Evolutionary conservation across 176 grass and related monocot genomes (phyloP), one percentile per base, ranked within the genome.

Genomic region (Olyra latifolia): DNA sequence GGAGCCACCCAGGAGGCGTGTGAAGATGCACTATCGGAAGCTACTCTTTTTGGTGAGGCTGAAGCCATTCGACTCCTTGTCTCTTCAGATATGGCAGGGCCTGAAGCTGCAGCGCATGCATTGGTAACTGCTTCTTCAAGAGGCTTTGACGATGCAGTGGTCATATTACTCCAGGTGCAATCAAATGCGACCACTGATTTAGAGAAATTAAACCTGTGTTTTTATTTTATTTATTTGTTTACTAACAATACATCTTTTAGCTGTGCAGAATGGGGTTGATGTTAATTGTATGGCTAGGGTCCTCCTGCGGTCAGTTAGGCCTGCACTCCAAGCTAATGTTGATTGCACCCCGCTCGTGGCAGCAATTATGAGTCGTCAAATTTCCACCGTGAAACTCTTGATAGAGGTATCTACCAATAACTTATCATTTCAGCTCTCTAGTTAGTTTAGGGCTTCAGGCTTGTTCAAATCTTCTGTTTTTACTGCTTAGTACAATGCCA

Each of bases 311-410:
- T 92, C 90, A 14, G 42, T 86, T 79, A 89, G 86, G 84, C 90
- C 90, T 29, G 54, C 32, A n/a, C 82, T 92, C 29, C 79, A 92
- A 86, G 86, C 78, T 65, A 92, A 86, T 68, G 83, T 89, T 46
- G 75, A 89, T 76, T 92, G 86, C 86, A 86, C 90, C 42, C 86
- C 86, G 22, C 67, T 92, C 8, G 69, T 92, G 60, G 86, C 90
- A 83, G 86, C 90, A 64, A 89, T 89, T 80, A 71, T 92, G 42
- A 82, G 82, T 63, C 78, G 86, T 22, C 86, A 89, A 53, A 71
- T 88, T 86, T 88, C 86, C 63, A 74, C 79, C n/a, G 90, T 92
- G 62, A 53, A 92, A 83, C 78, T 70, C 73, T 89, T 92, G 65
- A 57, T 92, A 39, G 59, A 89, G 90, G 90, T 92, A 80, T 62